These are phyloP conservation scores for Metschnikowia kunwiensis DNA, from an alignment of 805 yeast genomes.

Conservation along the genomic window DNA sequence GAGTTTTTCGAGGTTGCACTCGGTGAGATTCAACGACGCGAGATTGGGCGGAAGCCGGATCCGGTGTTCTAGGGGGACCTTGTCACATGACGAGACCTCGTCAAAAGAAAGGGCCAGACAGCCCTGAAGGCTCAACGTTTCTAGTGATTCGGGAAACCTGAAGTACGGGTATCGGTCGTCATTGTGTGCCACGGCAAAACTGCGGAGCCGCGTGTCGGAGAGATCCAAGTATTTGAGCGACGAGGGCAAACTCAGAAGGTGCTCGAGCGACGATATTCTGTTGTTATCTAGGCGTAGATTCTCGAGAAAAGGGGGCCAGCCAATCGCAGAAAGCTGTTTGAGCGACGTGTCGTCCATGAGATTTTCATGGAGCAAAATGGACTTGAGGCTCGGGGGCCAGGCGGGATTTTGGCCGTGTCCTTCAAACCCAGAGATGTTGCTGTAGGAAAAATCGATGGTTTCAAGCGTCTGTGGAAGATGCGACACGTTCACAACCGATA, in stretches of 20 bases:
- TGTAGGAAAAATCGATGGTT: slow-evolving; percentile 30
- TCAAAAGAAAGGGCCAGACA: slow-evolving; percentile 14
- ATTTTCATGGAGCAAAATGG: slow-evolving; percentile 25
- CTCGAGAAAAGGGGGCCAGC: slow-evolving; percentile 26
- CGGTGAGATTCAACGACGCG: slow-evolving; percentile 22
- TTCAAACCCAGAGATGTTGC: slow-evolving; percentile 17
- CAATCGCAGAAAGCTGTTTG: slow-evolving; percentile 15
- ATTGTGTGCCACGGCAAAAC: slow-evolving; percentile 14
- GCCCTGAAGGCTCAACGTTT: slow-evolving; percentile 21
- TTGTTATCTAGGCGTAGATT: slow-evolving; percentile 25
- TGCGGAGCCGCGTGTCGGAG: slow-evolving; percentile 21
- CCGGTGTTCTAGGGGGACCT: slow-evolving; percentile 12
- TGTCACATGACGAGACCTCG: not conserved
- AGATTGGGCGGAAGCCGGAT: slow-evolving; percentile 24
- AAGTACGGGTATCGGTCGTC: slow-evolving; percentile 19
- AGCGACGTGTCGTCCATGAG: slow-evolving; percentile 20
- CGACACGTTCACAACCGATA: slow-evolving; percentile 22
- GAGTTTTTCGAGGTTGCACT: slow-evolving; percentile 22
- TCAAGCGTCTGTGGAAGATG: slow-evolving; percentile 29
- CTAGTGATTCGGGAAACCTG: slow-evolving; percentile 29
- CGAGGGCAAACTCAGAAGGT: slow-evolving; percentile 21
- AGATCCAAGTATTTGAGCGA: slow-evolving; percentile 25
- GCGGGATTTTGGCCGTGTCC: slow-evolving; percentile 5
- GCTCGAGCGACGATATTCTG: slow-evolving; percentile 20
- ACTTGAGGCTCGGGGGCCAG: slow-evolving; percentile 29